Conservation (phyloP, 768 basidiomycete genomes). For the Naganishia antarctica region DNA sequence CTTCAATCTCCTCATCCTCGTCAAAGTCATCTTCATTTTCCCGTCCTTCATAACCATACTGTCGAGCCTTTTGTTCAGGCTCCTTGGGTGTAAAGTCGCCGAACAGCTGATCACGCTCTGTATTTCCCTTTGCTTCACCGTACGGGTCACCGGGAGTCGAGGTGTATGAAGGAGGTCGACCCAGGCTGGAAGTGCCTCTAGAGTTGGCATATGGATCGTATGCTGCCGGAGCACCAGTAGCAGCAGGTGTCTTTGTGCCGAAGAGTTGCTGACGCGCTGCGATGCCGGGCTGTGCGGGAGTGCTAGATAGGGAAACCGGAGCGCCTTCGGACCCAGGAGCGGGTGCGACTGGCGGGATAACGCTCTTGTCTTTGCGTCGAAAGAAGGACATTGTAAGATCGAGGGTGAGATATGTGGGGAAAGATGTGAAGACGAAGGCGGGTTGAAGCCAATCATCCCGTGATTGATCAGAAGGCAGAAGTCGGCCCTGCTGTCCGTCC, state of each 20-base stretch:
- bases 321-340: slow-evolving; percentile 31
- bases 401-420: neutral
- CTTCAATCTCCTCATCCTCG: slow-evolving; percentile 61
- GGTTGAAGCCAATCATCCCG: too few species aligned
- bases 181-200: neutral
- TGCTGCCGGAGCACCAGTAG: neutral
- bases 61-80: slow-evolving; percentile 31
- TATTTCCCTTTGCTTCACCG: slow-evolving; percentile 33
- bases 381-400: slow-evolving; percentile 28
- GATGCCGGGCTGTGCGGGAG: slow-evolving; percentile 18
- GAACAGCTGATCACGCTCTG: slow-evolving; percentile 48
- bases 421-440: too few species aligned
- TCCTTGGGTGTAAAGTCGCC: slow-evolving; percentile 38
- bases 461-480: too few species aligned
- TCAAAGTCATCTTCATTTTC: slow-evolving; percentile 58
- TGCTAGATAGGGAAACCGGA: slow-evolving; percentile 1
- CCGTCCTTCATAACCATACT: slow-evolving; percentile 46
- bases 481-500: too few species aligned
- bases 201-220: slow-evolving; percentile 23
- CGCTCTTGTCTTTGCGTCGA: slow-evolving; percentile 36
- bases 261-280: slow-evolving; percentile 38
- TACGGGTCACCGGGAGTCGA: slow-evolving; percentile 38
- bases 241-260: slow-evolving; percentile 35
- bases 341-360: slow-evolving; percentile 45
- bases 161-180: slow-evolving; percentile 6